Evolutionary conservation across 1,139 yeast genomes (phyloP), one percentile per base, ranked within the genome.

Genomic region (Chernovozyma aurita): DNA sequence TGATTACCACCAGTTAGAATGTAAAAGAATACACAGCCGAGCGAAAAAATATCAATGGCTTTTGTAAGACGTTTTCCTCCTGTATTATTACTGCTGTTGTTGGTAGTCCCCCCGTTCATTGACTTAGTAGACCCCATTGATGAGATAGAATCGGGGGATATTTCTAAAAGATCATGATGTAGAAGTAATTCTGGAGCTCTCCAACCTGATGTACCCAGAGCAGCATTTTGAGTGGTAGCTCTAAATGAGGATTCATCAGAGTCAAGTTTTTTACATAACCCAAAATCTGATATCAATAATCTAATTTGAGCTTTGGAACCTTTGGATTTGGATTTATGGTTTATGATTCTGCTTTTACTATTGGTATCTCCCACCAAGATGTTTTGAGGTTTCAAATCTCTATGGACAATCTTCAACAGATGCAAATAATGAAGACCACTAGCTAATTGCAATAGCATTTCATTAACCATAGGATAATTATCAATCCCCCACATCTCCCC

Each of bases 181-280:
- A 77, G 64, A 30, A 86, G 61, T 26, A 92, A 65, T 53, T 92
- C 99, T 0, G 98, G 98, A 0, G 98, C 97, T 48, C 97, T 75
- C 98, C 98, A 92, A 1, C 99, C 99, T 6, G 92, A 78, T 0
- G 98, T 92, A 2, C 99, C 99, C 48, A 66, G 67, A 0, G 97
- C 95, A 9, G 95, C 95, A 51, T 87, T 84, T 22, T 88, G 88
- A 1, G 92, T 81, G 1, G 96, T 90, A 0, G 97, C 95, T 45
- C 92, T 74, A 57, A 92, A 92, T 6, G 96, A 86, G 1, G 95
- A 85, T 57, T 92, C 97, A 48, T 88, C 97, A 14, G 80, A 78
- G 44, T 92, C 98, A 37, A 92, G 63, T 53, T 85, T 85, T 53
- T 92, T 90, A 58, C 98, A 92, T 18, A 92, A 72, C 0, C 99